Percentiles rank a stretch among this genome's conserved stretches.
phyloP scores from a whole-genome alignment of 495 filamentous ascomycete genomes.

The Penicillium simplicissimum region DNA sequence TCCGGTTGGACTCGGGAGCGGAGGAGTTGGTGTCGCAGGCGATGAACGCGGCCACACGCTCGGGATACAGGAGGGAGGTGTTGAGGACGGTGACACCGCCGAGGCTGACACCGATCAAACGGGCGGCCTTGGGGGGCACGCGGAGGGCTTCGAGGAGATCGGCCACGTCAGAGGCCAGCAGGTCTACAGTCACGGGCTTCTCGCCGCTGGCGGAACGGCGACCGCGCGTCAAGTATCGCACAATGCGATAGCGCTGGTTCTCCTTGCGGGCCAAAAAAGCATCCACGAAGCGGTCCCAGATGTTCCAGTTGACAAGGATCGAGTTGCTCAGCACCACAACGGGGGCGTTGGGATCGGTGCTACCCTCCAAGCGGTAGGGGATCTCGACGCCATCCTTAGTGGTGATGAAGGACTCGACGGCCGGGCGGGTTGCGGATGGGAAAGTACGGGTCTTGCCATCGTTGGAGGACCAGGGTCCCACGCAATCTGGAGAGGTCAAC shows the following conservation, averaged over 20 bases:
- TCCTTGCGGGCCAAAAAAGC: slow-evolving; percentile 56
- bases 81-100: slow-evolving; percentile 75
- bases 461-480: slow-evolving; percentile 51
- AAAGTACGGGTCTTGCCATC: slow-evolving; percentile 54
- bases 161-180: slow-evolving; percentile 65
- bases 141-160: slow-evolving; percentile 58
- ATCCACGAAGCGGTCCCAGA: slow-evolving; percentile 74
- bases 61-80: slow-evolving; percentile 65
- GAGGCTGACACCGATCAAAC: slow-evolving; percentile 71
- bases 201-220: slow-evolving; percentile 45
- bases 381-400: slow-evolving; percentile 65
- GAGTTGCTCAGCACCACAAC: slow-evolving; percentile 74
- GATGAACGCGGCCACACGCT: slow-evolving; percentile 59
- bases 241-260: slow-evolving; percentile 65
- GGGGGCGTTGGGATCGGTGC: slow-evolving; percentile 61
- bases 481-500: slow-evolving; percentile 36
- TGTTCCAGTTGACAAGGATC: slow-evolving; percentile 67
- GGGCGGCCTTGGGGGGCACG: slow-evolving; percentile 55
- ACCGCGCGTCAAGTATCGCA: slow-evolving; percentile 71
- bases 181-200: slow-evolving; percentile 59
- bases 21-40: slow-evolving; percentile 77
- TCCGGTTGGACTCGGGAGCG: slow-evolving; percentile 65
- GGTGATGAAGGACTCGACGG: slow-evolving; percentile 66
- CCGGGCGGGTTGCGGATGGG: slow-evolving; percentile 51
- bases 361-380: slow-evolving; percentile 74